These are phyloP conservation scores for Cryphonectria parasitica DNA, from an alignment of 2,329 filamentous ascomycete genomes.

Conservation along the genomic window DNA sequence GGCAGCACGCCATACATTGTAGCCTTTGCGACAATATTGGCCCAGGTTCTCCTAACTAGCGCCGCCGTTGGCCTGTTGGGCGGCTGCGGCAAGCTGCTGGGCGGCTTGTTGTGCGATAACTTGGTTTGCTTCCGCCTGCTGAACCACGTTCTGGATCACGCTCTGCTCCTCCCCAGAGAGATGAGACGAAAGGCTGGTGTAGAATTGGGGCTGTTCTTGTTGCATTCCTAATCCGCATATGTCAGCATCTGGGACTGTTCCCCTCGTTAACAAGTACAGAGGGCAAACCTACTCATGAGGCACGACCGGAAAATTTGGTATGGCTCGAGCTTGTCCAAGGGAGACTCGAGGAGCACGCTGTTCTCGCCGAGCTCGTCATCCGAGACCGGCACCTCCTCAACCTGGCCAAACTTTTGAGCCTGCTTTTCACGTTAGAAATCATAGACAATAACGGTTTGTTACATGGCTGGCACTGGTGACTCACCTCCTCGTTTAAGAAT, in stretches of 20 bases:
- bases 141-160: conserved; percentile 77
- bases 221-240: conserved; percentile 68
- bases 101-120: conserved; percentile 45
- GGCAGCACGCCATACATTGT: neutral
- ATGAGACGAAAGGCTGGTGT: conserved; percentile 76
- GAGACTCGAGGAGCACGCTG: conserved; percentile 88
- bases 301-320: conserved; percentile 87
- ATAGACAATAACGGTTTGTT: too few relatives aligned
- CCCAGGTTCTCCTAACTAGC: conserved; percentile 26
- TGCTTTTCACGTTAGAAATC: conserved; percentile 42
- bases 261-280: neutral
- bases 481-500: conserved; percentile 88
- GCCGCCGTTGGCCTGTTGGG: conserved; percentile 27
- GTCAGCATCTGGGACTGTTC: neutral
- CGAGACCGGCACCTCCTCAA: conserved; percentile 64
- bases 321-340: conserved; percentile 92
- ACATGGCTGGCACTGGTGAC: conserved; percentile 32
- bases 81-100: conserved; percentile 31
- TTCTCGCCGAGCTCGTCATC: conserved; percentile 93
- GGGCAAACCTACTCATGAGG: conserved; percentile 71
- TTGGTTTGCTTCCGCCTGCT: conserved; percentile 63
- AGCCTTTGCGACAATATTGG: neutral
- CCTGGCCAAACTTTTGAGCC: conserved; percentile 81
- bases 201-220: conserved; percentile 88
- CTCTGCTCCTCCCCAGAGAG: conserved; percentile 80